Conservation (phyloP, 257 asterid genomes). For the Penstemon davidsonii region DNA sequence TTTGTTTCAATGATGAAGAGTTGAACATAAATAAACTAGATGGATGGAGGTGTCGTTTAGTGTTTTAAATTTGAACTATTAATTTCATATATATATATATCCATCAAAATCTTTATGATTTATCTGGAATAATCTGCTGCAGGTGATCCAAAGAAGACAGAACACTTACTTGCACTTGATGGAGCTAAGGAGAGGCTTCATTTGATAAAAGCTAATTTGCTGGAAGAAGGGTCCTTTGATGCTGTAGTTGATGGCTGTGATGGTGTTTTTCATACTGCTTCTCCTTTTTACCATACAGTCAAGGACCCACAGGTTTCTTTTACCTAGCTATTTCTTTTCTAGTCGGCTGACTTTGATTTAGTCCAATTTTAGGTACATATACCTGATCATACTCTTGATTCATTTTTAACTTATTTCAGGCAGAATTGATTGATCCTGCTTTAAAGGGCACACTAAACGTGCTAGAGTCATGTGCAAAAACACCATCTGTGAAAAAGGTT, state of each 20-base stretch:
- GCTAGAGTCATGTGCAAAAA: slow-evolving; percentile 46
- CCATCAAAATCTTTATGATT: background rate
- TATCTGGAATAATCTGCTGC: background rate
- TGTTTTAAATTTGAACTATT: too few relatives aligned
- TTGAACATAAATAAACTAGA: too few relatives aligned
- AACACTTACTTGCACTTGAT: slow-evolving; percentile 39
- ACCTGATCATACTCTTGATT: background rate
- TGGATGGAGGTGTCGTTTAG: too few relatives aligned
- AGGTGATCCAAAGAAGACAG: slow-evolving; percentile 35
- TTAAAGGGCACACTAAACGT: slow-evolving; percentile 74
- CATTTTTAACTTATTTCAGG: slow-evolving; percentile 41
- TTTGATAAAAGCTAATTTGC: too few relatives aligned
- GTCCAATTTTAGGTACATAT: too few relatives aligned
- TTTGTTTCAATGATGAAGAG: too few relatives aligned
- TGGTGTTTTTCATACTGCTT: slow-evolving; percentile 54
- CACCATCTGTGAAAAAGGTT: slow-evolving; percentile 38
- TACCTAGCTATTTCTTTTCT: too few relatives aligned
- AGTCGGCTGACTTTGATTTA: too few relatives aligned
- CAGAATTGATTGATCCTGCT: slow-evolving; percentile 74
- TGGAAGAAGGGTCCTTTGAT: slow-evolving; percentile 23
- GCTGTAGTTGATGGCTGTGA: slow-evolving; percentile 45
- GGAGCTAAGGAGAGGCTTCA: slow-evolving; percentile 30
- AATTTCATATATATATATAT: too few relatives aligned
- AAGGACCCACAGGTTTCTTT: slow-evolving; percentile 37
- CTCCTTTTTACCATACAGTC: slow-evolving; percentile 31